Evolutionary conservation across 2,329 filamentous ascomycete genomes (phyloP).

Genomic region (Colletotrichum eleusines): DNA sequence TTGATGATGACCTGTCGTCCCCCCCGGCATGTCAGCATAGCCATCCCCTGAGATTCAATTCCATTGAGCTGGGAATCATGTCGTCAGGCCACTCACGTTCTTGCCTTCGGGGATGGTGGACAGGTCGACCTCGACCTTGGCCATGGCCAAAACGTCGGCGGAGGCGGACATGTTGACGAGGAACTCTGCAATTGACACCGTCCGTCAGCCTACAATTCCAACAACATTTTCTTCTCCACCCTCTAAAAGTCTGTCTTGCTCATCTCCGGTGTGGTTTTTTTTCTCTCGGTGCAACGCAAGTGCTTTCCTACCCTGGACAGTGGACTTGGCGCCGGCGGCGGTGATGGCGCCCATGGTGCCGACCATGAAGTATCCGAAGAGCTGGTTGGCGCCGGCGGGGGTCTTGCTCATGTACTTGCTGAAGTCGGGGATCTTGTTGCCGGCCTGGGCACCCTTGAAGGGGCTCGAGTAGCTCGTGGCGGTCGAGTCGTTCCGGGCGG

Average conservation of each 20-base stretch:
- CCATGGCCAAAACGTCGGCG: constrained; percentile 97
- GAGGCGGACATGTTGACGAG: constrained; percentile 99
- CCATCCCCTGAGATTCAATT: background rate
- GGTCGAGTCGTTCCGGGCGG: constrained; percentile 60
- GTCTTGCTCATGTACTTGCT: constrained; percentile 84
- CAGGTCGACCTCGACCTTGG: constrained; percentile 98
- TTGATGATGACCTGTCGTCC: constrained; percentile 91
- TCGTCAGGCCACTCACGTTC: constrained; percentile 77
- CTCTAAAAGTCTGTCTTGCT: background rate
- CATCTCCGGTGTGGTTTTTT: background rate
- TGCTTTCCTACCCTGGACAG: constrained; percentile 86
- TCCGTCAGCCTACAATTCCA: constrained; percentile 44
- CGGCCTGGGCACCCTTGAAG: constrained; percentile 71
- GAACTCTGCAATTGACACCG: constrained; percentile 78
- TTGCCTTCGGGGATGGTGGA: constrained; percentile 96
- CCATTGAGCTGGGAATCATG: background rate
- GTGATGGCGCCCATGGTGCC: constrained; percentile 92
- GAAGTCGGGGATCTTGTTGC: constrained; percentile 87
- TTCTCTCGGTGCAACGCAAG: background rate
- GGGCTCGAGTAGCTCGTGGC: constrained; percentile 68
- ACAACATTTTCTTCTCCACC: background rate
- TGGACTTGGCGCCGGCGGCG: constrained; percentile 95
- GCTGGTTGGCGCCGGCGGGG: constrained; percentile 78
- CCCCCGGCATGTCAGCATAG: constrained; percentile 11
- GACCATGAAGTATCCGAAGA: constrained; percentile 99